Evolutionary conservation across 768 basidiomycete species (phyloP).

Genomic region (Ramaria sp.): DNA sequence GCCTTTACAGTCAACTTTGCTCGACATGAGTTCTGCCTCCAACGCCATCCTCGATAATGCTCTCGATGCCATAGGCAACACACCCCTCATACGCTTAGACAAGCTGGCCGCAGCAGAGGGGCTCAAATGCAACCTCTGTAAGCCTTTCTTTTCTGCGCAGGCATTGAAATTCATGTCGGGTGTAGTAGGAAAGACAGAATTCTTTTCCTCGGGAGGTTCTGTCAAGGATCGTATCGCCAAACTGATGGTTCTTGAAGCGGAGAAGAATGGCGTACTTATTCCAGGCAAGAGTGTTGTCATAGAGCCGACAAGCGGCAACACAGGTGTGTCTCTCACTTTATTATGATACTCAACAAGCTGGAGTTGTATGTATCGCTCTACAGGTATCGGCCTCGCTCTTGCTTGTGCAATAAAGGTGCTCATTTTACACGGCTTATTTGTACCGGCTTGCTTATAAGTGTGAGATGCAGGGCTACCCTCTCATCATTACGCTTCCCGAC

Average conservation of each 20-base stretch:
- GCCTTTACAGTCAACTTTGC: background rate
- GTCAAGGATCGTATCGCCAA: slow-evolving; percentile 96
- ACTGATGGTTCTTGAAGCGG: slow-evolving; percentile 93
- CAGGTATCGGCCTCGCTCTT: slow-evolving; percentile 90
- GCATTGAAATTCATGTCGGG: background rate
- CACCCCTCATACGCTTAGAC: slow-evolving; percentile 82
- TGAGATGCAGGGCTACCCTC: slow-evolving; percentile 75
- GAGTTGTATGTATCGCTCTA: background rate
- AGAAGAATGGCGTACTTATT: slow-evolving; percentile 73
- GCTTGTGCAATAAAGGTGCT: slow-evolving; percentile 86
- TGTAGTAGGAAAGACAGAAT: slow-evolving; percentile 84
- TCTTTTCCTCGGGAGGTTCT: slow-evolving; percentile 81
- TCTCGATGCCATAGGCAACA: slow-evolving; percentile 81
- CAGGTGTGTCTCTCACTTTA: slow-evolving; percentile 42
- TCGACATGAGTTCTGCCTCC: too few relatives aligned
- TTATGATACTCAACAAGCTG: background rate
- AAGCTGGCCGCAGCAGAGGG: slow-evolving; percentile 64
- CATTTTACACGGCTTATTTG: slow-evolving; percentile 7
- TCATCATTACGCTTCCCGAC: slow-evolving; percentile 83
- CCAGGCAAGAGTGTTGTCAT: slow-evolving; percentile 88
- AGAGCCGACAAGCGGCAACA: slow-evolving; percentile 92
- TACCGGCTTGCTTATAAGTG: slow-evolving; percentile 60
- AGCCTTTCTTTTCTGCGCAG: slow-evolving; percentile 20
- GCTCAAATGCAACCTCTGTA: slow-evolving; percentile 83
- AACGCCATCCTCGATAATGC: slow-evolving; percentile 58